Evolutionary conservation across 257 asterid species (phyloP).

Genomic region (Ligustrum vulgare): DNA sequence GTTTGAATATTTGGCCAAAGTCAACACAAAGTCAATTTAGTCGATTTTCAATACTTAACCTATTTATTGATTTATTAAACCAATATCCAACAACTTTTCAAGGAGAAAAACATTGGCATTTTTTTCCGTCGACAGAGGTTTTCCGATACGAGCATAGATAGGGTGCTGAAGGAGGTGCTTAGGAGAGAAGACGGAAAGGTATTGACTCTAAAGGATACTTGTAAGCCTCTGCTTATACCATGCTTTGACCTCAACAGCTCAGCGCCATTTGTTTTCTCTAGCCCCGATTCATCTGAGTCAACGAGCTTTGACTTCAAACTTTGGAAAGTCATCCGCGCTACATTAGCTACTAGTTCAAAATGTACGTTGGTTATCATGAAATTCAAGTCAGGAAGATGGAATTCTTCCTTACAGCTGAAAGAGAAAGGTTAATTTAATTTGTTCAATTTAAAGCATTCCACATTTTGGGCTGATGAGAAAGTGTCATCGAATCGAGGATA

Average conservation of each 20-base stretch:
- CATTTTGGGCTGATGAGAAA: too few relatives aligned
- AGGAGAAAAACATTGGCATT: slow-evolving; percentile 34
- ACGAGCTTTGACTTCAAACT: slow-evolving; percentile 85
- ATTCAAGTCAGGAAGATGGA: too few relatives aligned
- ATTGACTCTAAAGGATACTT: slow-evolving; percentile 71
- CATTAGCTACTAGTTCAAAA: slow-evolving; percentile 74
- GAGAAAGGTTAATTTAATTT: too few relatives aligned
- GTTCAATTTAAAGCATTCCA: too few relatives aligned
- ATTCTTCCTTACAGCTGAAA: too few relatives aligned
- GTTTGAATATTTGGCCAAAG: too few relatives aligned
- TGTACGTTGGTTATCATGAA: too few relatives aligned
- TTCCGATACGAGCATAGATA: slow-evolving; percentile 65
- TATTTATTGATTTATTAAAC: too few relatives aligned
- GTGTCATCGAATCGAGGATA: too few relatives aligned
- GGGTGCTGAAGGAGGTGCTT: slow-evolving; percentile 61
- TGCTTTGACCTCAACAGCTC: slow-evolving; percentile 79
- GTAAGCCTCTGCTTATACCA: slow-evolving; percentile 82
- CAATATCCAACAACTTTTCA: too few relatives aligned
- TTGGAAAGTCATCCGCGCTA: slow-evolving; percentile 94
- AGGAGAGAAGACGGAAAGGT: slow-evolving; percentile 56
- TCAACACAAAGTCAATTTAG: too few relatives aligned
- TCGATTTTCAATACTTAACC: too few relatives aligned
- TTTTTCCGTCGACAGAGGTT: slow-evolving; percentile 53
- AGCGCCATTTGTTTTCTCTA: slow-evolving; percentile 93
- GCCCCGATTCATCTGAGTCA: slow-evolving; percentile 90